Evolutionary conservation across 805 yeast genomes (phyloP), one percentile per base, ranked within the genome.

Genomic region (Pichia deserticola): DNA sequence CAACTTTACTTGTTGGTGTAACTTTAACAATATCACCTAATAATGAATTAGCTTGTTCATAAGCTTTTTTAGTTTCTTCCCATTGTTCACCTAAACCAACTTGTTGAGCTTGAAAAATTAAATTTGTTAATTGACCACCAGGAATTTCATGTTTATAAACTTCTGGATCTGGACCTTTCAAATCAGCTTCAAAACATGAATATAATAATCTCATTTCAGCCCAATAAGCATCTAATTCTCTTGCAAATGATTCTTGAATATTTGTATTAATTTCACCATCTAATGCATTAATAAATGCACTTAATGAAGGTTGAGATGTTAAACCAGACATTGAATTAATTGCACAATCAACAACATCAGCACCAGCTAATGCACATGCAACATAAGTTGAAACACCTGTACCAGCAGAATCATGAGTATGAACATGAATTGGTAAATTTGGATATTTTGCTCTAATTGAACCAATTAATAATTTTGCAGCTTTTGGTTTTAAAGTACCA

Each of bases 111-210:
- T 93, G 99, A 95, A 93, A 93, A 60, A 95, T 73, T 73, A 93
- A 76, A 77, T 93, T 93, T 56, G 99, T 93, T 71, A 93, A 82
- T 75, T 93, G 99, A 57, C 99, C 99, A 76, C 99, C 99, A 51
- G 99, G 99, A 59, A 93, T 93, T 78, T 93, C 99, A 73, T 93
- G 99, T 61, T 83, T 82, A 72, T 93, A 93, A 51, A 93, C 99
- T 71, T 93, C 99, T 61, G 99, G 98, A 72, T 93, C 99, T 53
- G 99, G 98, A 51, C 99, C 99, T 79, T 93, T 93, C 69, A 93
- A 80, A 66, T 93, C 97, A 49, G 99, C 97, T 72, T 89, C 99
- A 71, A 93, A 93, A 70, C 96, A 89, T 44, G 96, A 87, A 76
- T 93, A 93, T 58, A 93, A 74, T 66, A 93, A 76, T 74, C 99